Evolutionary conservation across 2,329 filamentous ascomycete genomes (phyloP).

Genomic region (Apiospora rasikravindrae): DNA sequence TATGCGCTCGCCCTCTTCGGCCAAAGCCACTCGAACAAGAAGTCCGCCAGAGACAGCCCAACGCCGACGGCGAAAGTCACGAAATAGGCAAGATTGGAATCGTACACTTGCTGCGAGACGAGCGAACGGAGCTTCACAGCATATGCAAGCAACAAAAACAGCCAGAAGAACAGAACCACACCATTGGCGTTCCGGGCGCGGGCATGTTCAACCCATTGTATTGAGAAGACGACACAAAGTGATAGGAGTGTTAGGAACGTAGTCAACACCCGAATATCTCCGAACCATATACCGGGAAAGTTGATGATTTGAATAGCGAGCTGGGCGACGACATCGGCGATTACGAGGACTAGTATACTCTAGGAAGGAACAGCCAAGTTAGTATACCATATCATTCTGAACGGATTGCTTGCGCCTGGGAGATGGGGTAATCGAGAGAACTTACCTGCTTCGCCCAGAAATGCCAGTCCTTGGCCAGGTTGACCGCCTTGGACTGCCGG

Average conservation of each 20-base stretch:
- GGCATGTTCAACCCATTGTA: slow-evolving; percentile 88
- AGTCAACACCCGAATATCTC: slow-evolving; percentile 87
- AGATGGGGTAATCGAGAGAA: slow-evolving; percentile 17
- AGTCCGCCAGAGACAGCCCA: slow-evolving; percentile 72
- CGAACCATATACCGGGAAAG: slow-evolving; percentile 72
- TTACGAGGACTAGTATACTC: slow-evolving; percentile 69
- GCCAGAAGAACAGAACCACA: slow-evolving; percentile 90
- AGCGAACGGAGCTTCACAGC: slow-evolving; percentile 86
- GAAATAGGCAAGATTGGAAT: slow-evolving; percentile 74
- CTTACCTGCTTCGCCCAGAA: slow-evolving; percentile 91
- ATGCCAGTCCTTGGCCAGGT: slow-evolving; percentile 83
- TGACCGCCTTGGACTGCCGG: slow-evolving; percentile 67
- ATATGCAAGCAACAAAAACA: slow-evolving; percentile 79
- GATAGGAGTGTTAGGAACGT: slow-evolving; percentile 75
- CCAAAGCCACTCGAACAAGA: slow-evolving; percentile 83
- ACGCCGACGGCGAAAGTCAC: slow-evolving; percentile 74
- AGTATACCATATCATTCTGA: slow-evolving; percentile 18
- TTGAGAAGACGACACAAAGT: slow-evolving; percentile 73
- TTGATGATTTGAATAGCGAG: slow-evolving; percentile 76
- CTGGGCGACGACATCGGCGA: slow-evolving; percentile 73
- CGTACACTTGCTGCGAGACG: slow-evolving; percentile 76
- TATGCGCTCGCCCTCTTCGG: slow-evolving; percentile 75
- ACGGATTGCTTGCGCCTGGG: background rate
- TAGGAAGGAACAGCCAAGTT: slow-evolving; percentile 31
- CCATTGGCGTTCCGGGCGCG: slow-evolving; percentile 85